Base-by-base conservation (phyloP, 2,329 filamentous ascomycete genomes). In the Clarireedia sp. region DNA sequence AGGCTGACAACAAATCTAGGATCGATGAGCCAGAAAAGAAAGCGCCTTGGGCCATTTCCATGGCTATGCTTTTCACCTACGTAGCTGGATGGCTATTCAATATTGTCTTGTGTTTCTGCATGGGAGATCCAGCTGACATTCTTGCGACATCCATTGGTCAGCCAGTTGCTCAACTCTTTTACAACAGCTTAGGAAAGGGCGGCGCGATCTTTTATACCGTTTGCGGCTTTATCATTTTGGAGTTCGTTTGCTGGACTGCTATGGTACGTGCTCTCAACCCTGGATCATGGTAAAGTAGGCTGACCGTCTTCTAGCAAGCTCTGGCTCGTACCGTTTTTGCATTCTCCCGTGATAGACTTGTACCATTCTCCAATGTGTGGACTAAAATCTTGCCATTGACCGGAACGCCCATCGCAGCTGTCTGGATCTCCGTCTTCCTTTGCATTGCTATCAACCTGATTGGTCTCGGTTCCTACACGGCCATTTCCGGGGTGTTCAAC, bases 361-460 rank as follows among this genome's bases (percentile, higher is more conserved):
- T 59, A 9, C 57, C 81, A 0, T 82, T 77, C 67, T 82, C 79
- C 1, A 63, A 72, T 36, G 81, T 80, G 77, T 81, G 83, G 44
- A 76, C 79, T 3, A 67, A 72, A 17, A 79, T 84, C 2, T 72
- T 72, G 8, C 67, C 73, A 8, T 70, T 75, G 23, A 81, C 78
- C 14, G 81, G 80, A 51, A 80, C 83, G 59, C 81, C 81, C 0
- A 74, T 75, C 14, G 82, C 83, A 62, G 80, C 81, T 5, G 76
- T 84, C 48, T 82, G 79, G 79, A 72, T 81, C 54, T 78, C 74
- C 54, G 72, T 78, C 29, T 68, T 76, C 61, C 77, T 74, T 58
- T 81, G 78, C 68, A 75, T 81, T 59, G 69, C 73, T 49, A 79
- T 83, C 70, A 82, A 82, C 67, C 71, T 82, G 59, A 80, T 82